A percentile compares a stretch with the other conserved stretches of the same genome.
Evolutionary conservation across 2,329 filamentous ascomycete species (phyloP).

Genomic region (Xylaria sp.): DNA sequence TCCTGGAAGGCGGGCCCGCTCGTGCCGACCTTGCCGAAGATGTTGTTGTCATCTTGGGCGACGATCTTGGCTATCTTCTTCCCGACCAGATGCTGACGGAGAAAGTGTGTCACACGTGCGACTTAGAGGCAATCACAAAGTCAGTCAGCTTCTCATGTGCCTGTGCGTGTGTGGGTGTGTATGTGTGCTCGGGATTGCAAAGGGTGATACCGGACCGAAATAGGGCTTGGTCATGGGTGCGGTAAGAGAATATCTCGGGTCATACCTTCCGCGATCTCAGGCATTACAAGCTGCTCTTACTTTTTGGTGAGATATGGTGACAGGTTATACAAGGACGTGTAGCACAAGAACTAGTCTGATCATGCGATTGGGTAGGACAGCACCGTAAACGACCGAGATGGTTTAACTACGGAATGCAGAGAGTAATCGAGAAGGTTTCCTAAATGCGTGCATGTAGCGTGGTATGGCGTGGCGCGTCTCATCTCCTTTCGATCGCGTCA

Average conservation of each 20-base stretch:
- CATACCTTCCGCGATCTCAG: conserved; percentile 48
- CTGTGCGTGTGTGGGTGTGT: background rate
- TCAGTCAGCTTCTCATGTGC: conserved; percentile 22
- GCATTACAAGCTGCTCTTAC: conserved; percentile 36
- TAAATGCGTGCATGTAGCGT: too few species aligned
- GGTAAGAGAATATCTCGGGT: conserved; percentile 16
- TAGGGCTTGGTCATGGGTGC: conserved; percentile 1
- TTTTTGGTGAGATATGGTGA: conserved; percentile 6
- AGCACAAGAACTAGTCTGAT: background rate
- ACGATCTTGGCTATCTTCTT: conserved; percentile 78
- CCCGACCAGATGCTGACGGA: conserved; percentile 84
- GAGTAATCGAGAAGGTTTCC: background rate
- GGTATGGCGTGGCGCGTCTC: conserved; percentile 14
- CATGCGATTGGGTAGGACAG: background rate
- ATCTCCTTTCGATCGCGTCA: conserved; percentile 13
- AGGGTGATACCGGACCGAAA: background rate
- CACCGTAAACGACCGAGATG: background rate
- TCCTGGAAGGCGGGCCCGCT: conserved; percentile 78
- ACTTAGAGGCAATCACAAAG: conserved; percentile 61
- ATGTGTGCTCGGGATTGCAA: background rate
- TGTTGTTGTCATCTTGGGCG: conserved; percentile 81
- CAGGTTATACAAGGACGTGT: background rate
- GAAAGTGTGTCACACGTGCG: conserved; percentile 85
- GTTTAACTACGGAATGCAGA: background rate
- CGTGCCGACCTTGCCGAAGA: conserved; percentile 92